Evolutionary conservation across 176 grass and related monocot species (phyloP).

Genomic region (Pontederia paniculata): DNA sequence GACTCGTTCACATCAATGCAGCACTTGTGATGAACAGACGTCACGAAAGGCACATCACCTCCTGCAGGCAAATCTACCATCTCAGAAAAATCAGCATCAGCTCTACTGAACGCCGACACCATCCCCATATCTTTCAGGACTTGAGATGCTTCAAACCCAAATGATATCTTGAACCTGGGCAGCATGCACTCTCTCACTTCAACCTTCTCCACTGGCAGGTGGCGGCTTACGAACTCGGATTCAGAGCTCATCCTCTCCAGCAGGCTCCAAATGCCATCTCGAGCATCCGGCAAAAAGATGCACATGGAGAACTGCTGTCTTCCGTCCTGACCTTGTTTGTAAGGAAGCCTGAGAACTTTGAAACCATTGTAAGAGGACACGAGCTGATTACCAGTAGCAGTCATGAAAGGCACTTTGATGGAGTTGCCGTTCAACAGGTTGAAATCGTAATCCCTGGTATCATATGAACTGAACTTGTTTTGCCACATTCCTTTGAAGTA

Average conservation of each 20-base stretch:
- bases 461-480: conserved; percentile 29
- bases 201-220: conserved; percentile 9
- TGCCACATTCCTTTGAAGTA: conserved; percentile 76
- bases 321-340: conserved; percentile 17
- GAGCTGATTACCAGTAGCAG: conserved; percentile 25
- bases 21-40: conserved; percentile 31
- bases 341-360: conserved; percentile 40
- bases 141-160: conserved; percentile 17
- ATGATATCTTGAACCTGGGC: conserved; percentile 50
- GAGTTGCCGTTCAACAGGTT: conserved; percentile 23
- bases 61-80: conserved; percentile 26
- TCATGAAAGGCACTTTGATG: conserved; percentile 39
- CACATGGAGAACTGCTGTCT: conserved; percentile 48
- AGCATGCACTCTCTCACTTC: conserved; percentile 29
- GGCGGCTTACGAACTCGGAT: conserved; percentile 15
- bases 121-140: conserved; percentile 27
- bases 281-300: conserved; percentile 37
- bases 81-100: conserved; percentile 28
- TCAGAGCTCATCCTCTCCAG: conserved; percentile 30
- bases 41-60: conserved; percentile 10
- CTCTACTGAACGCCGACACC: conserved; percentile 21
- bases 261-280: conserved; percentile 28
- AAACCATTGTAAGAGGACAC: conserved; percentile 30
- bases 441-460: conserved; percentile 30
- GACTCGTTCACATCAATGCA: conserved; percentile 59